Evolutionary conservation across 768 basidiomycete species (phyloP), one percentile per base, ranked within the genome.

Genomic region (Kondoa subrosea): DNA sequence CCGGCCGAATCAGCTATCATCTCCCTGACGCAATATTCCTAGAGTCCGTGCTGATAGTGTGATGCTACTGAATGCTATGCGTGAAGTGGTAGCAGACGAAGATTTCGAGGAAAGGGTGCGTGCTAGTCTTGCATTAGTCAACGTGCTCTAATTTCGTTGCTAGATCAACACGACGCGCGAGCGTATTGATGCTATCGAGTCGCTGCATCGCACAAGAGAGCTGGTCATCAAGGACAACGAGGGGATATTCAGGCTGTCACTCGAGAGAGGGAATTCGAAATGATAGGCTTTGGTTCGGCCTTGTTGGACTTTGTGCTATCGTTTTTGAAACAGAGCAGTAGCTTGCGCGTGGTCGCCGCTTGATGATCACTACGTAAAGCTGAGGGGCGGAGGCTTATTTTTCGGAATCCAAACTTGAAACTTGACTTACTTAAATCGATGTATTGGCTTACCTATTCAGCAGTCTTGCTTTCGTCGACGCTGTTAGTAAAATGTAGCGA

Each of bases 171-270:
- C 80, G 64, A 89, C 89, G 3, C 80, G 87, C 63, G 83, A 83
- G 68, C 81, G 91, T 16, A 84, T 91, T 56, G 87, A 90, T 76
- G 86, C 88, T 76, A 91, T 92, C 73, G 90, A 92, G 78, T 86
- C 85, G 76, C 74, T 90, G 67, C 87, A 87, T 71, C 81, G 87
- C 57, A 89, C 87, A 32, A 27, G 66, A 50, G 66, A 33, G 12
- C 34, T 65, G 25, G 66, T 66, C 21, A 29, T 65, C 60, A 60
- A 40, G 31, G 56, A 56, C 25, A n/a, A 69, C 26, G 69, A 67
- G 16, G 66, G 66, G n/a, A 61, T 69, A 1, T 69, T 69, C 65
- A 67, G 58, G 34, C 56, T 69, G 1, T 61, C 66, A 40, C 59
- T 69, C 34, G 64, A 27, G 21, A 33, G 30, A 26, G 3, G 67